These are phyloP conservation scores for Calamus simplicifolius DNA, from an alignment of 176 grass and related monocot genomes.

Conservation along the genomic window DNA sequence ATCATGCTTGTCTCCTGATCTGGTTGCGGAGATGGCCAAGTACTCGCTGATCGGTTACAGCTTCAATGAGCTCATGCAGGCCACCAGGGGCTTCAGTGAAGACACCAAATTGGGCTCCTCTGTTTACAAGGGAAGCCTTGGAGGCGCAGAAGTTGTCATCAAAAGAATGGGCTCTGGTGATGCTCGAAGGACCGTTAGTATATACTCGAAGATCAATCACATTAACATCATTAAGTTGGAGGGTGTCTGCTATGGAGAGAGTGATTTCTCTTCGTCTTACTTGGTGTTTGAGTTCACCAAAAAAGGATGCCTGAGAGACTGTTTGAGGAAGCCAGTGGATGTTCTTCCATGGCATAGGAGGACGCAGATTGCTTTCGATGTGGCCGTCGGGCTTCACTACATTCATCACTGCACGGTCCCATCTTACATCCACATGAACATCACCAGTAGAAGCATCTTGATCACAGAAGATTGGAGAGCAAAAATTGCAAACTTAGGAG, in stretches of 20 bases:
- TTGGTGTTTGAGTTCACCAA: background rate
- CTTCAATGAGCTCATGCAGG: background rate
- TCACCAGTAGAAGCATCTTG: constrained; percentile 4
- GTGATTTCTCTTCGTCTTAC: background rate
- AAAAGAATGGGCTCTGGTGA: background rate
- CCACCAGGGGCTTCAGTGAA: background rate
- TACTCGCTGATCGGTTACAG: background rate
- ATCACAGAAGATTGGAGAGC: constrained; percentile 3
- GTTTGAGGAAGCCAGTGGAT: background rate
- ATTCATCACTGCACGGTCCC: constrained; percentile 2
- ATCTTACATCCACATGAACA: constrained; percentile 12
- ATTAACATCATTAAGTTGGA: constrained; percentile 3
- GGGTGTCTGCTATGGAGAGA: background rate
- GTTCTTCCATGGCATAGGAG: constrained; percentile 1
- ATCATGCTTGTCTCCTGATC: constrained; percentile 6
- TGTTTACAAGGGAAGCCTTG: constrained; percentile 3
- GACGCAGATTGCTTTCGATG: background rate
- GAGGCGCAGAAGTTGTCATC: background rate
- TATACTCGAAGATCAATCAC: constrained; percentile 8
- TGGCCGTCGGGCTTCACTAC: background rate
- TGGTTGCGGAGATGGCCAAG: background rate
- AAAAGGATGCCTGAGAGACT: constrained; percentile 3
- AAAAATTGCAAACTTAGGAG: constrained; percentile 4
- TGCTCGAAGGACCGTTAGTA: background rate
- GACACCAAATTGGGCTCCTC: background rate